phyloP scores from a whole-genome alignment of 192 early-diverging fungal genomes.

The Rhizoclosmatium sp. region DNA sequence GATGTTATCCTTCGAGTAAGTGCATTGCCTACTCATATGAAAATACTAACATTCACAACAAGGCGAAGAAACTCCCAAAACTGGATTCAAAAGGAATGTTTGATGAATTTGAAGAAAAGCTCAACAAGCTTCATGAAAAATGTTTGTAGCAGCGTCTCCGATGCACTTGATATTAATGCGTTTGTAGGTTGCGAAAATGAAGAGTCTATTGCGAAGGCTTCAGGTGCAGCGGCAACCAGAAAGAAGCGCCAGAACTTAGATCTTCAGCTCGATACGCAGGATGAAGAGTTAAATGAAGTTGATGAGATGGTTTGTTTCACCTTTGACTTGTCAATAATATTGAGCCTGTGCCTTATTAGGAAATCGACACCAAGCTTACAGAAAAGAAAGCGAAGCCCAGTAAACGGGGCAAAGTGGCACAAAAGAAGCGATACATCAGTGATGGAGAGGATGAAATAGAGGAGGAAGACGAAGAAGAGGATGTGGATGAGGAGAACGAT shows the following conservation, averaged over 20 bases:
- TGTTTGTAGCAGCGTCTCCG: slow-evolving; percentile 34
- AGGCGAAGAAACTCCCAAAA: slow-evolving; percentile 74
- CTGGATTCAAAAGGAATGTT: slow-evolving; percentile 78
- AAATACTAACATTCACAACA: not conserved
- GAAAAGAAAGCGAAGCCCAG: not conserved
- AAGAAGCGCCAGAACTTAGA: slow-evolving; percentile 1
- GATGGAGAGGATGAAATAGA: slow-evolving; percentile 1
- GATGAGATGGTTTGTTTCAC: too few relatives aligned
- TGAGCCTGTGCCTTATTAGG: not conserved
- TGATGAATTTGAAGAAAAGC: slow-evolving; percentile 87
- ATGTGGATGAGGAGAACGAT: not conserved
- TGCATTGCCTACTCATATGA: not conserved
- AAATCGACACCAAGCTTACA: not conserved
- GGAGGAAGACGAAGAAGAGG: slow-evolving; percentile 17
- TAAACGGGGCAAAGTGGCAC: not conserved
- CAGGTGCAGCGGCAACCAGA: not conserved
- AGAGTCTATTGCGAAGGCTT: slow-evolving; percentile 35
- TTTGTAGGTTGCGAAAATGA: slow-evolving; percentile 57
- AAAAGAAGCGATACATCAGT: not conserved
- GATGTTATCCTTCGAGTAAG: slow-evolving; percentile 88
- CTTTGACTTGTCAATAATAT: not conserved
- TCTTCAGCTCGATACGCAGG: not conserved
- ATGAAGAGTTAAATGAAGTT: slow-evolving; percentile 11
- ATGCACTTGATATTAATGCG: too few relatives aligned
- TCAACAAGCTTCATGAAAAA: slow-evolving; percentile 75